Percentiles rank a stretch among this genome's conserved stretches.
Conservation (phyloP, 768 basidiomycete species). For the Sistotremastrum niveocremeum region DNA sequence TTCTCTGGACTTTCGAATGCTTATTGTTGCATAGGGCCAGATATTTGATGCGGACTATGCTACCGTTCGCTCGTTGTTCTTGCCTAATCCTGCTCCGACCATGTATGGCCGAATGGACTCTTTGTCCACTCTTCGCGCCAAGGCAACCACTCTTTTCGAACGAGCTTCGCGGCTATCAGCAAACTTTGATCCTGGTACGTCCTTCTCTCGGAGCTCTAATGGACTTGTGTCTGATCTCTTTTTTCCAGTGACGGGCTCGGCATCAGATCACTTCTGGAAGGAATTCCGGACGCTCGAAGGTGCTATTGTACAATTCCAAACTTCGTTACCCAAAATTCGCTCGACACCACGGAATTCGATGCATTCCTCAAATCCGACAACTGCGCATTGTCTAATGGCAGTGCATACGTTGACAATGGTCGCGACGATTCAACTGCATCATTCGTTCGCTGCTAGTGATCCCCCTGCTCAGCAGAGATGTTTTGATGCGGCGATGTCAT, state of each 20-base stretch:
- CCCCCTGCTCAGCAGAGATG: slow-evolving; percentile 22
- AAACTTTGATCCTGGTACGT: slow-evolving; percentile 19
- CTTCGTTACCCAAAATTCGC: slow-evolving; percentile 24
- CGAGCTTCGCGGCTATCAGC: slow-evolving; percentile 34
- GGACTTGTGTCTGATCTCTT: slow-evolving; percentile 1
- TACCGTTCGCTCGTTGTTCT: slow-evolving; percentile 18
- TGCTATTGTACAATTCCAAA: slow-evolving; percentile 30
- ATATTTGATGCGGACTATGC: slow-evolving; percentile 25
- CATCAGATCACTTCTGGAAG: slow-evolving; percentile 13
- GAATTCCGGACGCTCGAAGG: slow-evolving; percentile 30
- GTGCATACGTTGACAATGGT: slow-evolving; percentile 38
- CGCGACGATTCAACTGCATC: slow-evolving; percentile 37
- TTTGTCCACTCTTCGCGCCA: slow-evolving; percentile 27
- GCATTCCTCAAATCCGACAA: slow-evolving; percentile 25
- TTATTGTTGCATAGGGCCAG: no score
- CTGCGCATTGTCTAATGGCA: slow-evolving; percentile 17
- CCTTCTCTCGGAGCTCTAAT: neutral
- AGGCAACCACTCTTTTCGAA: slow-evolving; percentile 41
- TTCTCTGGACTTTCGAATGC: neutral
- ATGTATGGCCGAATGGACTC: neutral
- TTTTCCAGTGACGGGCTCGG: slow-evolving; percentile 11
- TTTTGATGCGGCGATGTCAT: slow-evolving; percentile 28
- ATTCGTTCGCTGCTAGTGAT: slow-evolving; percentile 22
- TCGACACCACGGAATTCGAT: slow-evolving; percentile 21
- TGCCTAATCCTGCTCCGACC: neutral